These are phyloP conservation scores for Lasiodiplodia hormozganensis DNA, from an alignment of 2,329 filamentous ascomycete species.

Conservation along the genomic window DNA sequence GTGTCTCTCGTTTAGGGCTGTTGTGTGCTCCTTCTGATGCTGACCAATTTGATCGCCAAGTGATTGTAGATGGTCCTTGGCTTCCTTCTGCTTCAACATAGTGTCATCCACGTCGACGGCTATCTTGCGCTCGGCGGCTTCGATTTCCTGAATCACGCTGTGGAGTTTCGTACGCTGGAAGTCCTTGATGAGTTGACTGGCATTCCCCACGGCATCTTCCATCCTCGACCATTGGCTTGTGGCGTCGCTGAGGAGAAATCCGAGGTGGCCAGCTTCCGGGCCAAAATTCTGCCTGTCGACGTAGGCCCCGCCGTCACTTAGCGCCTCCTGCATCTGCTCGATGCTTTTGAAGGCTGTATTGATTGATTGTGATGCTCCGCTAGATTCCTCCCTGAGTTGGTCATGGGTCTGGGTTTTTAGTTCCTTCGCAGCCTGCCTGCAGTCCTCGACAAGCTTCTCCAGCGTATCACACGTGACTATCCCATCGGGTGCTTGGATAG, in stretches of 20 bases:
- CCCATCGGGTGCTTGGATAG: neutral
- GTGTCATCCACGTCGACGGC: neutral
- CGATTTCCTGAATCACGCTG: neutral
- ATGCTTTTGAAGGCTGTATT: slow-evolving; percentile 1
- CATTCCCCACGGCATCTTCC: neutral
- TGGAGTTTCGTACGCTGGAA: neutral
- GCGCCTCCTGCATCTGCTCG: neutral
- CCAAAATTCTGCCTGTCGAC: neutral
- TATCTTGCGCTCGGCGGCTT: neutral
- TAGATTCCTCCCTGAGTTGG: neutral
- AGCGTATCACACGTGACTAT: neutral
- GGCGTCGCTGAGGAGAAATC: neutral
- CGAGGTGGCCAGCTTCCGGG: neutral
- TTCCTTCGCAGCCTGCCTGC: neutral
- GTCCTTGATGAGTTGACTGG: neutral
- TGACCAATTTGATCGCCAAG: neutral
- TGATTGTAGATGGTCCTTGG: neutral
- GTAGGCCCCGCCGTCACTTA: slow-evolving; percentile 4
- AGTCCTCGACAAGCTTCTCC: neutral
- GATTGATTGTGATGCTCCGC: neutral
- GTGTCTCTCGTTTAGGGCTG: neutral
- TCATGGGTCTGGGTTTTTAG: neutral
- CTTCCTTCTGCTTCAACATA: slow-evolving; percentile 1
- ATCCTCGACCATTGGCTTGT: neutral
- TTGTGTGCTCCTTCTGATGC: neutral